Percentiles rank a stretch among this genome's conserved stretches.
Conservation (phyloP, 345 rosid genomes). For the Eucalyptus caleyi region DNA sequence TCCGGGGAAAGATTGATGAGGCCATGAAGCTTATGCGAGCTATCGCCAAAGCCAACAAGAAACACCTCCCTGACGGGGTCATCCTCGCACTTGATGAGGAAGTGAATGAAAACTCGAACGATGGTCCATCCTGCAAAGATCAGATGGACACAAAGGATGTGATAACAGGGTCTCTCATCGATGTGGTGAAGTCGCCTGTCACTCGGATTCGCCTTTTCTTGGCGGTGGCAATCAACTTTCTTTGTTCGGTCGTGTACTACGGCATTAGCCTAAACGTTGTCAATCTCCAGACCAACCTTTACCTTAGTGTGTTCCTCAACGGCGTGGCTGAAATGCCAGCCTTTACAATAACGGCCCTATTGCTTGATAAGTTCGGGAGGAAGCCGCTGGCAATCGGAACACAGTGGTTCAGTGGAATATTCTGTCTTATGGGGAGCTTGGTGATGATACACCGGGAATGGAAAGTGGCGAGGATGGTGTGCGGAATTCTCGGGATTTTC, state of each 20-base stretch:
- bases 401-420: slow-evolving; percentile 64
- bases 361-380: slow-evolving; percentile 64
- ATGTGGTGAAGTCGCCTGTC: slow-evolving; percentile 51
- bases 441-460: slow-evolving; percentile 32
- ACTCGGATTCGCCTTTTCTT: slow-evolving; percentile 48
- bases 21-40: slow-evolving; percentile 65
- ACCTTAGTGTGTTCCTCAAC: slow-evolving; percentile 61
- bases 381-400: slow-evolving; percentile 76
- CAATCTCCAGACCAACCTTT: slow-evolving; percentile 74
- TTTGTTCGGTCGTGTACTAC: slow-evolving; percentile 65
- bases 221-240: slow-evolving; percentile 49
- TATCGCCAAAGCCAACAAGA: slow-evolving; percentile 53
- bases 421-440: slow-evolving; percentile 45
- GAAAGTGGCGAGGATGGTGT: slow-evolving; percentile 51
- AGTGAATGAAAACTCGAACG: neutral
- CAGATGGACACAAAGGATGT: slow-evolving; percentile 10
- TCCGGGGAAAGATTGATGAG: slow-evolving; percentile 49
- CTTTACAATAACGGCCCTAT: slow-evolving; percentile 55
- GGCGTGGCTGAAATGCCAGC: slow-evolving; percentile 87
- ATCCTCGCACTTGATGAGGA: slow-evolving; percentile 61
- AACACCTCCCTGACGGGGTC: slow-evolving; percentile 48
- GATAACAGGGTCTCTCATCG: slow-evolving; percentile 45
- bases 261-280: slow-evolving; percentile 87
- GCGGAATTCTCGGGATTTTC: slow-evolving; percentile 73
- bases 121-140: neutral